A percentile compares a stretch with the other conserved stretches of the same genome.
phyloP scores from a whole-genome alignment of 2,329 filamentous ascomycete species.

The Dactylellina haptotyla region DNA sequence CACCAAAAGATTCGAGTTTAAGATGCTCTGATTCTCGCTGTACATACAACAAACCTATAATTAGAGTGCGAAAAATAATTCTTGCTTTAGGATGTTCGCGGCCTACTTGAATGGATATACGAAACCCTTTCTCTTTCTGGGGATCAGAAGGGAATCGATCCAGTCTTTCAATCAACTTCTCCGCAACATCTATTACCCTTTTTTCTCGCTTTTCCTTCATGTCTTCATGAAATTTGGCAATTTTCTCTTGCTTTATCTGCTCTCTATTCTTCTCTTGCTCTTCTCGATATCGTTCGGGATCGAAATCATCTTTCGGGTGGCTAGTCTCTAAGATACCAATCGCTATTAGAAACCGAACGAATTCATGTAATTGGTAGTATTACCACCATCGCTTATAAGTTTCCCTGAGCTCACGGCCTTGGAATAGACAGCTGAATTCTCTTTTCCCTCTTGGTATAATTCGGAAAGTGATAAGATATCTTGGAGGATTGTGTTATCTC shows the following conservation, averaged over 20 bases:
- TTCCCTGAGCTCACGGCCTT: slow-evolving; percentile 2
- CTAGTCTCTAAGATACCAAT: background rate
- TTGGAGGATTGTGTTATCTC: slow-evolving; percentile 42
- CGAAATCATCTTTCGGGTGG: slow-evolving; percentile 1
- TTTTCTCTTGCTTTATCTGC: slow-evolving; percentile 3
- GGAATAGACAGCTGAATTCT: background rate
- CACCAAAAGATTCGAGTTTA: slow-evolving; percentile 45
- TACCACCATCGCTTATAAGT: slow-evolving; percentile 31
- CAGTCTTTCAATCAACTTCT: slow-evolving; percentile 15
- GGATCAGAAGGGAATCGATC: background rate
- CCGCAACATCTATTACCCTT: slow-evolving; percentile 14
- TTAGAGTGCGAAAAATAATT: background rate
- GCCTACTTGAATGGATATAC: slow-evolving; percentile 22
- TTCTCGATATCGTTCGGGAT: slow-evolving; percentile 11
- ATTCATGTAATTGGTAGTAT: no score
- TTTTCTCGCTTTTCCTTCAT: slow-evolving; percentile 17
- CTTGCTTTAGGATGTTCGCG: background rate
- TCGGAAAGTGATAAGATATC: slow-evolving; percentile 31
- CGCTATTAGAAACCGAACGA: no score
- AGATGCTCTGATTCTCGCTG: slow-evolving; percentile 37
- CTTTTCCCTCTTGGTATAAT: slow-evolving; percentile 5
- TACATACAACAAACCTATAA: background rate
- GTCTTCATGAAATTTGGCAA: slow-evolving; percentile 22
- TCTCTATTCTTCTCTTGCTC: slow-evolving; percentile 1
- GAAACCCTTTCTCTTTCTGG: slow-evolving; percentile 1